These are phyloP conservation scores for Miamiensis avidus DNA, from an alignment of 169 alveolate genomes.

Conservation along the genomic window DNA sequence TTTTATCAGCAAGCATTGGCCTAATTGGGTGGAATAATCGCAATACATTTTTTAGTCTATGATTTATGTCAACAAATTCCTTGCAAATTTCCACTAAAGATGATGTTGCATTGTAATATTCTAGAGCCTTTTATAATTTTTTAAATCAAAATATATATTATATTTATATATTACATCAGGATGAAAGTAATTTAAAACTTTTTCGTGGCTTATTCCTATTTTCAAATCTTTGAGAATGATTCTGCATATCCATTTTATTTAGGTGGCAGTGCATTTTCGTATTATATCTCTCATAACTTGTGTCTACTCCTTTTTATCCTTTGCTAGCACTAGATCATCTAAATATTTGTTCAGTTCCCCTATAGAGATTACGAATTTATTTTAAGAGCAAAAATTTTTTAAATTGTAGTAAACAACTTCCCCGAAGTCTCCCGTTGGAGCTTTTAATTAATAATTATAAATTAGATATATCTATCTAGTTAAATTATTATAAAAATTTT, in stretches of 20 bases:
- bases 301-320: constrained; percentile 57
- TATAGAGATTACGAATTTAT: constrained; percentile 48
- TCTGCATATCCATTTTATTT: constrained; percentile 75
- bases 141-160: no score
- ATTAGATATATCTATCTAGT: no score
- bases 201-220: constrained; percentile 69
- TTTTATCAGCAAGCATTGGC: constrained; percentile 78
- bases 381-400: constrained; percentile 45
- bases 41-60: constrained; percentile 46
- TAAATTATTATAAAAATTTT: no score
- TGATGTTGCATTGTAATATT: constrained; percentile 71
- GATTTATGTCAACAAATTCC: constrained; percentile 60
- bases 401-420: constrained; percentile 59
- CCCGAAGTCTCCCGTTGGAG: constrained; percentile 76
- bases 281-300: constrained; percentile 55
- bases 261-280: constrained; percentile 59
- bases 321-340: constrained; percentile 54
- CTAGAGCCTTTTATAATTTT: no score
- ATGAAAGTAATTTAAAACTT: constrained; percentile 64
- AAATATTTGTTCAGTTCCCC: constrained; percentile 58
- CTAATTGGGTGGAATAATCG: constrained; percentile 76
- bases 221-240: constrained; percentile 76
- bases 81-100: constrained; percentile 68
- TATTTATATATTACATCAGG: no score
- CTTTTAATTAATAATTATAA: no score